Conservation (phyloP, 2,329 filamentous ascomycete genomes). For the Penicillium digitatum region DNA sequence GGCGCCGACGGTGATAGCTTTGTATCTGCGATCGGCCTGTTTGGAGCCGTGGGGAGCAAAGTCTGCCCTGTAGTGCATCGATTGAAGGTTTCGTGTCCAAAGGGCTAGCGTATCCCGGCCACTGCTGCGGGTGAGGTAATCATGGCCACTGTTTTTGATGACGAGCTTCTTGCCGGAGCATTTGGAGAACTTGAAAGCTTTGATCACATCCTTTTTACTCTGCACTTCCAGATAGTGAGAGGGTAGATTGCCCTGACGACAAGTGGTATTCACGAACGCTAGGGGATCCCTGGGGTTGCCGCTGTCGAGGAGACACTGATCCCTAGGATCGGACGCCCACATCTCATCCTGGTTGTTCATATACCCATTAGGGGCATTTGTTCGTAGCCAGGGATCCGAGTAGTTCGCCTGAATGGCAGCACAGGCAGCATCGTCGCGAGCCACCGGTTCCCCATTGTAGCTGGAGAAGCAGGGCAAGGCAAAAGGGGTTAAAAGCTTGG, state of each 20-base stretch:
- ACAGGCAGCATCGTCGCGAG: not conserved
- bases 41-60: not conserved
- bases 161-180: conserved; percentile 9
- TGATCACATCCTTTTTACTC: not conserved
- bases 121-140: conserved; percentile 34
- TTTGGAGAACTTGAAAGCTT: conserved; percentile 8
- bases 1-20: conserved; percentile 16
- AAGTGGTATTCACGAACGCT: not conserved
- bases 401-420: not conserved
- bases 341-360: conserved; percentile 24
- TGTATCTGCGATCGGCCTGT: not conserved
- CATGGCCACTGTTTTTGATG: conserved; percentile 37
- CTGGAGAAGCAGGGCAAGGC: not conserved
- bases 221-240: not conserved
- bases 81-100: conserved; percentile 29
- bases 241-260: not conserved
- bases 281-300: conserved; percentile 8
- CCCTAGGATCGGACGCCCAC: conserved; percentile 16
- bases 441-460: not conserved
- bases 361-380: conserved; percentile 18
- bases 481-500: not conserved
- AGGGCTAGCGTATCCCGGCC: conserved; percentile 28
- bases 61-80: not conserved
- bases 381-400: conserved; percentile 13
- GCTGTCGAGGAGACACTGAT: conserved; percentile 19